Evolutionary conservation across 352 stramenopile genomes (phyloP).

Genomic region (Phytophthora colocasiae): DNA sequence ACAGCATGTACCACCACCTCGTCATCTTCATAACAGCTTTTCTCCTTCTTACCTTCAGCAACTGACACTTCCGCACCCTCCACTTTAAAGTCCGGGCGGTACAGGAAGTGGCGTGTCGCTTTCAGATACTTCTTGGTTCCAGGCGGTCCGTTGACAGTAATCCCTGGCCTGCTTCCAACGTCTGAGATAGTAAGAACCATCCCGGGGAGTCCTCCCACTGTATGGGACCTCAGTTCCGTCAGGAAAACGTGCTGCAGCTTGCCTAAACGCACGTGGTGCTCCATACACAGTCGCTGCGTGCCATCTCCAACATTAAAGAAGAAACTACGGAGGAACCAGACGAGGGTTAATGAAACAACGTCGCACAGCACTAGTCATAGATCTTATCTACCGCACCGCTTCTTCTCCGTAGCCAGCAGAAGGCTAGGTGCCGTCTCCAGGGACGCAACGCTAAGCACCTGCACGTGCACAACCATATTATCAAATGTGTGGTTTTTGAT

Average conservation of each 20-base stretch:
- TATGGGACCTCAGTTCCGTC: slow-evolving; percentile 80
- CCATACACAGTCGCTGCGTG: slow-evolving; percentile 91
- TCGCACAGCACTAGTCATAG: not conserved
- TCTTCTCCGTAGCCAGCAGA: slow-evolving; percentile 71
- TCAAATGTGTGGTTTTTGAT: not conserved
- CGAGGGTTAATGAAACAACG: slow-evolving; percentile 11
- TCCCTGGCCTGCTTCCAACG: slow-evolving; percentile 82
- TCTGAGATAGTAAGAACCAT: slow-evolving; percentile 92
- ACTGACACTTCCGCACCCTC: slow-evolving; percentile 47
- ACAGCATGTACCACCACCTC: slow-evolving; percentile 65
- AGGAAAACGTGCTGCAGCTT: slow-evolving; percentile 89
- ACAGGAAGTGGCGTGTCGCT: slow-evolving; percentile 88
- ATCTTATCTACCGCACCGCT: slow-evolving; percentile 42
- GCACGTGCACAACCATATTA: slow-evolving; percentile 78
- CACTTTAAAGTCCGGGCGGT: slow-evolving; percentile 66
- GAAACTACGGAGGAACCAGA: slow-evolving; percentile 51
- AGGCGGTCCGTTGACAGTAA: slow-evolving; percentile 77
- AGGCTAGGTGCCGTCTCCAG: slow-evolving; percentile 78
- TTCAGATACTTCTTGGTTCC: slow-evolving; percentile 73
- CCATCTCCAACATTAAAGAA: slow-evolving; percentile 92
- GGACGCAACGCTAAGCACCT: slow-evolving; percentile 80
- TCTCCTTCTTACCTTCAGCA: slow-evolving; percentile 2
- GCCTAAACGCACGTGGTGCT: slow-evolving; percentile 89
- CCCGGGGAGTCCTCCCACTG: slow-evolving; percentile 84
- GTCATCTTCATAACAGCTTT: slow-evolving; percentile 58